Evolutionary conservation across 2,329 filamentous ascomycete species (phyloP).

Genomic region (Malbranchea cinnamomea): DNA sequence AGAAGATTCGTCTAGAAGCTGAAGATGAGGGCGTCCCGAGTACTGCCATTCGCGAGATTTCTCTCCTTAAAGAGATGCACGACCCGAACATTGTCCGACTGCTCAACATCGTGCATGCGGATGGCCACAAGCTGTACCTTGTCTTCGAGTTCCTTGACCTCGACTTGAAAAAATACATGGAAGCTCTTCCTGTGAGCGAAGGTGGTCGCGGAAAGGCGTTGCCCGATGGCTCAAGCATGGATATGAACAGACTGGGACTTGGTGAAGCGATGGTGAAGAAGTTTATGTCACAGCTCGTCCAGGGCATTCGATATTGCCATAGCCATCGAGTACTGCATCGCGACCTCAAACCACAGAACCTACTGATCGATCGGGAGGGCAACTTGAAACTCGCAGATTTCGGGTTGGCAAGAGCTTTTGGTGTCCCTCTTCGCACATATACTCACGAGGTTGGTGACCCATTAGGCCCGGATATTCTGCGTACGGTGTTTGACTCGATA

Average conservation of each 20-base stretch:
- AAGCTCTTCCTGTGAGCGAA: slow-evolving; percentile 68
- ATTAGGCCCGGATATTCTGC: background rate
- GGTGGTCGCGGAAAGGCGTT: slow-evolving; percentile 74
- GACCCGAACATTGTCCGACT: slow-evolving; percentile 80
- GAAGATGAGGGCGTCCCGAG: slow-evolving; percentile 89
- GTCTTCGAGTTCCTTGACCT: slow-evolving; percentile 85
- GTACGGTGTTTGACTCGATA: background rate
- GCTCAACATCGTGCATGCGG: slow-evolving; percentile 84
- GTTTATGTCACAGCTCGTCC: slow-evolving; percentile 79
- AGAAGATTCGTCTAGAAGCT: slow-evolving; percentile 89
- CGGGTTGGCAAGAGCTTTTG: slow-evolving; percentile 82
- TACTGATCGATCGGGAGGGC: slow-evolving; percentile 78
- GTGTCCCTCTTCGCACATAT: slow-evolving; percentile 79
- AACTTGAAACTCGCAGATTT: slow-evolving; percentile 99
- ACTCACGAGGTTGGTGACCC: slow-evolving; percentile 57
- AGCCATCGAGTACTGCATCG: slow-evolving; percentile 79
- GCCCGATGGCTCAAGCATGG: slow-evolving; percentile 56
- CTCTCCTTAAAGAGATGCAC: slow-evolving; percentile 84
- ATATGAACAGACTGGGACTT: slow-evolving; percentile 53
- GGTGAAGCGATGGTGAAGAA: slow-evolving; percentile 75
- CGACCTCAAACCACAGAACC: slow-evolving; percentile 98
- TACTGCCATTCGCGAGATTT: slow-evolving; percentile 89
- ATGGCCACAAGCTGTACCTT: slow-evolving; percentile 87
- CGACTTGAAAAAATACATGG: slow-evolving; percentile 94
- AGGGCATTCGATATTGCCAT: slow-evolving; percentile 78